phyloP scores from a whole-genome alignment of 805 yeast species.

The Pichia phayaonensis region DNA sequence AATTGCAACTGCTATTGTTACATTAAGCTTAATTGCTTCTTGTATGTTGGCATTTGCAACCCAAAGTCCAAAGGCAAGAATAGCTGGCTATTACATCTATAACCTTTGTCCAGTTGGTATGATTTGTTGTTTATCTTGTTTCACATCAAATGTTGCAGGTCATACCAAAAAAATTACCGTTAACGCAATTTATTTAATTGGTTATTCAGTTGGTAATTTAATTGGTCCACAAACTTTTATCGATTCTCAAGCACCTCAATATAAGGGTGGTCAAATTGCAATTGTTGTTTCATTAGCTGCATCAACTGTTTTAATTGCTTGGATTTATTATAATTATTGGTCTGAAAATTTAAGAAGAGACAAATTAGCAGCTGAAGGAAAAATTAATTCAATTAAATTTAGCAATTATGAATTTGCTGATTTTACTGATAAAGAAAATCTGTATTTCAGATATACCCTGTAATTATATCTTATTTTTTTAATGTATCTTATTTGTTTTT shows the following conservation, averaged over 20 bases:
- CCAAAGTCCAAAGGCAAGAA: background rate
- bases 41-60: background rate
- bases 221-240: constrained; percentile 35
- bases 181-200: background rate
- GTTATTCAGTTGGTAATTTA: constrained; percentile 32
- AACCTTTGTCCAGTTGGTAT: background rate
- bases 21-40: background rate
- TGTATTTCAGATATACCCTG: constrained; percentile 7
- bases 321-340: background rate
- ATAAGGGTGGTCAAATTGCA: constrained; percentile 41
- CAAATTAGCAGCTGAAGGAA: background rate
- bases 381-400: background rate
- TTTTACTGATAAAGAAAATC: constrained; percentile 12
- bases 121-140: constrained; percentile 1
- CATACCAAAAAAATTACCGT: background rate
- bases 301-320: background rate
- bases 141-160: background rate
- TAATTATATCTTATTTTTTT: too few relatives aligned
- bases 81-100: background rate
- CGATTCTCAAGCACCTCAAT: constrained; percentile 47
- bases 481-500: background rate
- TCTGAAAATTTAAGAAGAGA: background rate
- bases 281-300: constrained; percentile 28
- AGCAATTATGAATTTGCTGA: constrained; percentile 8
- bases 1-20: background rate